Evolutionary conservation across 257 asterid genomes (phyloP).

Genomic region (Nicotiana otophora): DNA sequence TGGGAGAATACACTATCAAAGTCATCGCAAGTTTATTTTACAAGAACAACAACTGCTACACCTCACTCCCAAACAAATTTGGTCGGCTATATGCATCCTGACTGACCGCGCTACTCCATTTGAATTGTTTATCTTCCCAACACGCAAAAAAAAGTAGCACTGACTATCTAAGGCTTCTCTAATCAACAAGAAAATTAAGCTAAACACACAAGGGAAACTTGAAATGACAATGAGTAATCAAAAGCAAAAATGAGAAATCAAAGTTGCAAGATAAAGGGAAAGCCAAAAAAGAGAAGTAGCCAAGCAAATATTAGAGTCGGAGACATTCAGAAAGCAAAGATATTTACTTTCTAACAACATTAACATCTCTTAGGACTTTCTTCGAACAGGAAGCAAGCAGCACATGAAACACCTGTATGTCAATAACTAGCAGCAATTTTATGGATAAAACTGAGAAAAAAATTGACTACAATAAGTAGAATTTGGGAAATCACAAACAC

Average conservation of each 20-base stretch:
- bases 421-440: background rate
- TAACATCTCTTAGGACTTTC: background rate
- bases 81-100: too few species aligned
- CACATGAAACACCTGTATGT: background rate
- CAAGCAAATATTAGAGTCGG: background rate
- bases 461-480: background rate
- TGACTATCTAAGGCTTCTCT: slow-evolving; percentile 1
- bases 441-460: background rate
- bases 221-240: background rate
- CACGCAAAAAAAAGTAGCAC: background rate
- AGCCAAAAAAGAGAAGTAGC: background rate
- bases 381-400: background rate
- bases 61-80: too few species aligned
- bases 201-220: background rate
- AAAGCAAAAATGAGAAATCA: background rate
- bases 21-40: too few species aligned
- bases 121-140: too few species aligned
- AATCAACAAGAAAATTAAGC: background rate
- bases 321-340: background rate
- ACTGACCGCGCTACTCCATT: too few species aligned
- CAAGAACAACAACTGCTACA: too few species aligned
- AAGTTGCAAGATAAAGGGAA: background rate
- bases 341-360: background rate
- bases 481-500: background rate
- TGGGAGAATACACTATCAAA: too few species aligned